Evolutionary conservation across 169 alveolate species (phyloP).

Genomic region (Babesia ovata): DNA sequence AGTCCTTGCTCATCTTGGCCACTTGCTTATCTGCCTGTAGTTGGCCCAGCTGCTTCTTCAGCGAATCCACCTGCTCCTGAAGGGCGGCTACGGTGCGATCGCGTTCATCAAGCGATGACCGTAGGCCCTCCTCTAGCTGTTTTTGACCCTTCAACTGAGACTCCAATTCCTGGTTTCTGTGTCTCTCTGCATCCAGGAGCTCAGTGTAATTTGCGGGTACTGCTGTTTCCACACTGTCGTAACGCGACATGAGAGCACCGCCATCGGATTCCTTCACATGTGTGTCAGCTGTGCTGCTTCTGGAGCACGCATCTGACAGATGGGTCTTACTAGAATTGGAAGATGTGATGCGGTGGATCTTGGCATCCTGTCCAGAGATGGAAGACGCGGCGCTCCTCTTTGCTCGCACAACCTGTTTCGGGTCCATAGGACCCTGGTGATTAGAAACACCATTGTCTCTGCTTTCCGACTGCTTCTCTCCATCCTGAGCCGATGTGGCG

Average conservation of each 20-base stretch:
- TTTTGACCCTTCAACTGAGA: slow-evolving; percentile 13
- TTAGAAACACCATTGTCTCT: background rate
- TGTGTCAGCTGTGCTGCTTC: slow-evolving; percentile 18
- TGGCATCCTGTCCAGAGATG: background rate
- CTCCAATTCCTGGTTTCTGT: slow-evolving; percentile 10
- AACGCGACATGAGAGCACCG: background rate
- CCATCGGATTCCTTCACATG: background rate
- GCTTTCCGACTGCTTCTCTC: background rate
- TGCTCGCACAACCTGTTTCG: background rate
- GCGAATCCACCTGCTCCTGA: slow-evolving; percentile 42
- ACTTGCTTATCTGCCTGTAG: slow-evolving; percentile 82
- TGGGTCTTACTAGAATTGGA: background rate
- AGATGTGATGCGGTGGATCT: background rate
- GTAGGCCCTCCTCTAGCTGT: slow-evolving; percentile 23
- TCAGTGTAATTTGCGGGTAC: slow-evolving; percentile 3
- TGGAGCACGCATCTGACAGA: background rate
- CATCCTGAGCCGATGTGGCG: background rate
- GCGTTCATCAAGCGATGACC: slow-evolving; percentile 27
- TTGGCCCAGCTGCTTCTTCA: slow-evolving; percentile 75
- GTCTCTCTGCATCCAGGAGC: slow-evolving; percentile 21
- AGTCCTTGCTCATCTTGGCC: slow-evolving; percentile 88
- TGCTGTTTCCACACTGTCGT: background rate
- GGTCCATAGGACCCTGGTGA: background rate
- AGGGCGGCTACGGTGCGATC: slow-evolving; percentile 31
- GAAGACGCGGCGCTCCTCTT: background rate